Conservation (phyloP, 2,329 filamentous ascomycete genomes). For the Teratosphaeriaceae sp. region DNA sequence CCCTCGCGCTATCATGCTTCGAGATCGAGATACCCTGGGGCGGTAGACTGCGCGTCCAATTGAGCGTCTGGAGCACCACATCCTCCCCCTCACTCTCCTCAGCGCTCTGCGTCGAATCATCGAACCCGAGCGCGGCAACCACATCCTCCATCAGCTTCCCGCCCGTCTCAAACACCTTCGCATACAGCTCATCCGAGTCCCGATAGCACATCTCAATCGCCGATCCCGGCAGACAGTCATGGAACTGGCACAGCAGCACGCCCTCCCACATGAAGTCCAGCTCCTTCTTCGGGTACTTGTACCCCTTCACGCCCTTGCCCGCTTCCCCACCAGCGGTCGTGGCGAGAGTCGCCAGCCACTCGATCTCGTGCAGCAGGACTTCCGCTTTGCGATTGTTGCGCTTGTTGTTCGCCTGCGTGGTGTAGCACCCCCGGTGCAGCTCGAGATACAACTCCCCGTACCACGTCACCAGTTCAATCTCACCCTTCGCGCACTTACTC, state of each 20-base stretch:
- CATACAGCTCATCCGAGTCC: conserved; percentile 86
- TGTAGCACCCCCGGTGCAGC: conserved; percentile 93
- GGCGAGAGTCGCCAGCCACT: conserved; percentile 79
- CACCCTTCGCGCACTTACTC: conserved; percentile 58
- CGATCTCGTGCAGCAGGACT: conserved; percentile 76
- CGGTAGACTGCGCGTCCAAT: conserved; percentile 59
- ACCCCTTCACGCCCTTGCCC: conserved; percentile 34
- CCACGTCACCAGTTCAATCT: conserved; percentile 80
- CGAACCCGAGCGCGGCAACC: conserved; percentile 59
- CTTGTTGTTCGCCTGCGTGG: conserved; percentile 93
- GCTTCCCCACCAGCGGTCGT: conserved; percentile 42
- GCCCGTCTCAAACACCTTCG: conserved; percentile 71
- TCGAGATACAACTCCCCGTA: conserved; percentile 98
- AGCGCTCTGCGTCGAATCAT: conserved; percentile 32
- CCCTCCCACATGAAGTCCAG: conserved; percentile 95
- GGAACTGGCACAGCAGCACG: conserved; percentile 90
- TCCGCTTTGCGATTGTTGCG: conserved; percentile 85
- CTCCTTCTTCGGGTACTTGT: conserved; percentile 89
- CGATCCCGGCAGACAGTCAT: conserved; percentile 92
- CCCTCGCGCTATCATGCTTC: background rate
- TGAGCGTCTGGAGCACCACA: conserved; percentile 74
- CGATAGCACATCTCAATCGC: conserved; percentile 98
- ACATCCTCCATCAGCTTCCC: conserved; percentile 65
- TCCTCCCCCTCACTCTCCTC: conserved; percentile 36
- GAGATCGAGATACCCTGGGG: background rate